phyloP scores from a whole-genome alignment of 768 basidiomycete genomes.

The Lactarius psammicola region DNA sequence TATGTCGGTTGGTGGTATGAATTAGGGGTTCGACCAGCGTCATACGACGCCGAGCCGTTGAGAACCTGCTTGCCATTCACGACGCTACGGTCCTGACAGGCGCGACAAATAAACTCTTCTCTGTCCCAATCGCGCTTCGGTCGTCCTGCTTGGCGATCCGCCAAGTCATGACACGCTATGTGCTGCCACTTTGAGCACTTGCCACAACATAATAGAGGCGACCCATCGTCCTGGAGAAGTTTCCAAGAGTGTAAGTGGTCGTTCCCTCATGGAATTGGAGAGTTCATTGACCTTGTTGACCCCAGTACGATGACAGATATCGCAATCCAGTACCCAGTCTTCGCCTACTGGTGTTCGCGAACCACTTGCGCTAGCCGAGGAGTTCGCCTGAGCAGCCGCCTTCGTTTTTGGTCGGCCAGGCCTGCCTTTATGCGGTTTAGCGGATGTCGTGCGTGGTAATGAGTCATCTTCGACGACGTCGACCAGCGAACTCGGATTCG shows the following conservation, averaged over 20 bases:
- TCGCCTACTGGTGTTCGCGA: constrained; percentile 56
- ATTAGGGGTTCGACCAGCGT: constrained; percentile 10
- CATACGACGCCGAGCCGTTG: constrained; percentile 15
- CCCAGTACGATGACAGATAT: constrained; percentile 73
- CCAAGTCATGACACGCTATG: constrained; percentile 75
- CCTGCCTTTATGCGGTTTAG: constrained; percentile 12
- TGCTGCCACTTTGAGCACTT: constrained; percentile 88
- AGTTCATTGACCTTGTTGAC: constrained; percentile 61
- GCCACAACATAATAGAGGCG: constrained; percentile 79
- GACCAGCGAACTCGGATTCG: constrained; percentile 15
- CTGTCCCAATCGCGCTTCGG: constrained; percentile 77
- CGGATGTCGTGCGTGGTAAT: not conserved
- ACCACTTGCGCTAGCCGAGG: constrained; percentile 41
- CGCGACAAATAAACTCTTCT: constrained; percentile 77
- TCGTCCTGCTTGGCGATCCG: constrained; percentile 61
- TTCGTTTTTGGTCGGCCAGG: constrained; percentile 20
- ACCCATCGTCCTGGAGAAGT: constrained; percentile 66
- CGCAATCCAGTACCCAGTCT: constrained; percentile 87
- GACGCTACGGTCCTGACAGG: constrained; percentile 43
- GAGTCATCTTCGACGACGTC: constrained; percentile 20
- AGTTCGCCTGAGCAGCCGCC: constrained; percentile 30
- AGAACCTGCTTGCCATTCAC: constrained; percentile 11
- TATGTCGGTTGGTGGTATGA: constrained; percentile 16
- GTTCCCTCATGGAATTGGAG: not conserved
- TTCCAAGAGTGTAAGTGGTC: constrained; percentile 19